Conservation (phyloP, 305 asterid species). For the Vinca major region DNA sequence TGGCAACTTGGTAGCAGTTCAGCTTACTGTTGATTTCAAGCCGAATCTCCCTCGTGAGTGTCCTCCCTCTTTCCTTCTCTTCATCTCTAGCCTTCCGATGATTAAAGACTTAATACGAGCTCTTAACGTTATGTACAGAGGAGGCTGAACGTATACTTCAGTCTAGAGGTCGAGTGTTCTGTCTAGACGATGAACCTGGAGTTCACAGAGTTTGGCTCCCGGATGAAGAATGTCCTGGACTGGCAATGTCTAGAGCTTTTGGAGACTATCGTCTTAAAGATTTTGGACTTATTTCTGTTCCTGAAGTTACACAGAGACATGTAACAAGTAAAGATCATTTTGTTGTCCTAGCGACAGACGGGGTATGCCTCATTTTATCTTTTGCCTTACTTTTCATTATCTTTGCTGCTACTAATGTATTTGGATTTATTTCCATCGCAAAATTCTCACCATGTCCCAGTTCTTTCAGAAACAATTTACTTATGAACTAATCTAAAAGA, state of each 20-base stretch:
- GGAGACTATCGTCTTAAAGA: conserved; percentile 83
- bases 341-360: conserved; percentile 82
- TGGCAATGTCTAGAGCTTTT: conserved; percentile 95
- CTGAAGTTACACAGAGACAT: conserved; percentile 69
- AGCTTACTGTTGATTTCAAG: conserved; percentile 83
- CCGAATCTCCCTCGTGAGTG: conserved; percentile 80
- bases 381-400: background rate
- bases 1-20: conserved; percentile 59
- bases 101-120: background rate
- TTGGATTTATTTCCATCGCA: background rate
- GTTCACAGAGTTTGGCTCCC: conserved; percentile 88
- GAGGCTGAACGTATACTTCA: conserved; percentile 68
- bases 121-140: conserved; percentile 36
- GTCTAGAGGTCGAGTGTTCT: conserved; percentile 64
- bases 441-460: too few species aligned
- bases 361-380: conserved; percentile 41
- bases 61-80: conserved; percentile 7
- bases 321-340: conserved; percentile 65
- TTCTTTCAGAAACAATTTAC: too few species aligned
- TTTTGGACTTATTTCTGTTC: conserved; percentile 75
- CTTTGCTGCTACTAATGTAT: background rate
- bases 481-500: too few species aligned
- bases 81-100: background rate
- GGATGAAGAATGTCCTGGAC: conserved; percentile 71
- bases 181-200: conserved; percentile 78